phyloP scores from a whole-genome alignment of 2,329 filamentous ascomycete genomes.

The Talaromyces sp. region DNA sequence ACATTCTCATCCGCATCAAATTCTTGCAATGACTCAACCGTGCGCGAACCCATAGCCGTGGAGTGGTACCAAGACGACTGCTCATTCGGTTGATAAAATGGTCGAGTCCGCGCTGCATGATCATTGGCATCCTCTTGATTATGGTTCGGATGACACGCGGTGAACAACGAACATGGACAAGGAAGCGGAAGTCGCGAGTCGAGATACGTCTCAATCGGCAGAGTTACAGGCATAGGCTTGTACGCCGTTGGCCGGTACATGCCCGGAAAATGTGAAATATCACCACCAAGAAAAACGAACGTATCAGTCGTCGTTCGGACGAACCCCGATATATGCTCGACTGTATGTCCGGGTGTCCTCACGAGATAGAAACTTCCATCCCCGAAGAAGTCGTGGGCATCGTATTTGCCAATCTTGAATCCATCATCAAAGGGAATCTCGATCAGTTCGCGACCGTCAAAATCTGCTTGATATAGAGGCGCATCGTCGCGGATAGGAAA shows the following conservation, averaged over 20 bases:
- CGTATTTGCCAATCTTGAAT: background rate
- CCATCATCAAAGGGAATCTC: background rate
- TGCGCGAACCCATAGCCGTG: slow-evolving; percentile 21
- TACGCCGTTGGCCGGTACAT: slow-evolving; percentile 28
- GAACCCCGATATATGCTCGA: slow-evolving; percentile 28
- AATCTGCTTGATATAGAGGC: background rate
- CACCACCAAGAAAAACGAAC: slow-evolving; percentile 44
- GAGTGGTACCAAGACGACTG: slow-evolving; percentile 24
- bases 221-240: slow-evolving; percentile 27
- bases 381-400: background rate
- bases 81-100: slow-evolving; percentile 21
- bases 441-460: background rate
- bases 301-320: slow-evolving; percentile 31
- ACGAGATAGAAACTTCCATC: background rate
- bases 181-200: slow-evolving; percentile 20
- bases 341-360: slow-evolving; percentile 24
- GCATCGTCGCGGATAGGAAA: background rate
- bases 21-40: slow-evolving; percentile 28
- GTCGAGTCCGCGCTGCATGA: slow-evolving; percentile 21
- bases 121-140: slow-evolving; percentile 6
- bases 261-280: slow-evolving; percentile 43
- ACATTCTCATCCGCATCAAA: slow-evolving; percentile 27
- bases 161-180: slow-evolving; percentile 27
- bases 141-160: slow-evolving; percentile 22
- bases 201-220: slow-evolving; percentile 22